Evolutionary conservation across 2,329 filamentous ascomycete species (phyloP).

Genomic region (Sclerotinia nivalis): DNA sequence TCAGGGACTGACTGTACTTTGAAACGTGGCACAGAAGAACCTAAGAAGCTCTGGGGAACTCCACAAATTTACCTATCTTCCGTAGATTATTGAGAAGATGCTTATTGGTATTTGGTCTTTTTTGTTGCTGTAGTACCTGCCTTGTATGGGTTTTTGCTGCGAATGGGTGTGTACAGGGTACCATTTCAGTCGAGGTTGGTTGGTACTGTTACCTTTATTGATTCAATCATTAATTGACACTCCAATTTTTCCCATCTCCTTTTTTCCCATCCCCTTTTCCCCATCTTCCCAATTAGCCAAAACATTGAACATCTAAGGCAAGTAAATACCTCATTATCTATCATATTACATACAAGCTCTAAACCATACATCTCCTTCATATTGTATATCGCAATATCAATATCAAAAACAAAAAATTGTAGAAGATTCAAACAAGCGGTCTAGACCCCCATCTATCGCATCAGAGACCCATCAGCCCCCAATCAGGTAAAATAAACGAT

Average conservation of each 20-base stretch:
- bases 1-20: conserved; percentile 6
- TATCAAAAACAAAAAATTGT: background rate
- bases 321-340: background rate
- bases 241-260: conserved; percentile 4
- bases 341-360: background rate
- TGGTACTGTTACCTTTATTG: background rate
- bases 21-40: conserved; percentile 3
- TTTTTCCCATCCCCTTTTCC: background rate
- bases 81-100: background rate
- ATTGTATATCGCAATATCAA: background rate
- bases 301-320: no score
- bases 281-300: no score
- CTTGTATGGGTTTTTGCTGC: conserved; percentile 4
- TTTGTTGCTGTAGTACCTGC: background rate
- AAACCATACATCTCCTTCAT: background rate
- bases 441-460: conserved; percentile 25
- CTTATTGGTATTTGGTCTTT: background rate
- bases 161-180: background rate
- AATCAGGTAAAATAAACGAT: conserved; percentile 34
- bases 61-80: background rate
- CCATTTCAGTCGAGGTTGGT: background rate
- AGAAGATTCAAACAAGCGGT: conserved; percentile 10
- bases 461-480: conserved; percentile 19
- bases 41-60: background rate
- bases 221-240: background rate